Conservation (phyloP, 2,329 filamentous ascomycete species). For the Aspergillus sp. region DNA sequence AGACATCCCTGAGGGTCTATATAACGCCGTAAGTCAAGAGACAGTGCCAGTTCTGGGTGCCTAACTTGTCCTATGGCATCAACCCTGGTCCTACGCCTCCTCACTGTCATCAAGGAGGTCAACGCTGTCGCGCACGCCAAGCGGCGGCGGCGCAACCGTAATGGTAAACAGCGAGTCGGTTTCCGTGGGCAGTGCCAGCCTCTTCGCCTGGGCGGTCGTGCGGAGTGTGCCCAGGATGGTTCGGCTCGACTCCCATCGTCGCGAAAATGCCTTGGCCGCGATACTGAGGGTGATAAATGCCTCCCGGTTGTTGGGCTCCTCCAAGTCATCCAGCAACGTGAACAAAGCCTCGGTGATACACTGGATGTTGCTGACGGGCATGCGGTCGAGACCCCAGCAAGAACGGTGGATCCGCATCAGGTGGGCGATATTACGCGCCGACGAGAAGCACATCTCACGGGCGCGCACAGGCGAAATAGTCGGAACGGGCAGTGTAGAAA, state of each 20-base stretch:
- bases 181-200: slow-evolving; percentile 24
- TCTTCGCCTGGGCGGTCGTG: slow-evolving; percentile 21
- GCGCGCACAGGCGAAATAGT: slow-evolving; percentile 13
- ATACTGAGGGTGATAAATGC: slow-evolving; percentile 30
- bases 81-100: not conserved
- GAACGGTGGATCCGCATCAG: slow-evolving; percentile 29
- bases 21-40: not conserved
- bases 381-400: slow-evolving; percentile 35
- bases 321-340: slow-evolving; percentile 27
- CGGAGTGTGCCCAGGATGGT: slow-evolving; percentile 18
- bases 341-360: slow-evolving; percentile 34
- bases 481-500: not conserved
- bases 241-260: slow-evolving; percentile 23
- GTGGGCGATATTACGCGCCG: slow-evolving; percentile 28
- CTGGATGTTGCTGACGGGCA: slow-evolving; percentile 33
- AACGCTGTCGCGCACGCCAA: not conserved
- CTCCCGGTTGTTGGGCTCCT: slow-evolving; percentile 21
- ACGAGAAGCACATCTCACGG: slow-evolving; percentile 24
- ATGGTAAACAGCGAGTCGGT: slow-evolving; percentile 24
- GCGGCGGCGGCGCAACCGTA: not conserved
- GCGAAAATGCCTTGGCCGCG: slow-evolving; percentile 26
- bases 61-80: not conserved
- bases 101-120: not conserved
- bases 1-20: not conserved
- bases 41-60: not conserved